Evolutionary conservation across 768 basidiomycete genomes (phyloP).

Genomic region (Mycena latifolia): DNA sequence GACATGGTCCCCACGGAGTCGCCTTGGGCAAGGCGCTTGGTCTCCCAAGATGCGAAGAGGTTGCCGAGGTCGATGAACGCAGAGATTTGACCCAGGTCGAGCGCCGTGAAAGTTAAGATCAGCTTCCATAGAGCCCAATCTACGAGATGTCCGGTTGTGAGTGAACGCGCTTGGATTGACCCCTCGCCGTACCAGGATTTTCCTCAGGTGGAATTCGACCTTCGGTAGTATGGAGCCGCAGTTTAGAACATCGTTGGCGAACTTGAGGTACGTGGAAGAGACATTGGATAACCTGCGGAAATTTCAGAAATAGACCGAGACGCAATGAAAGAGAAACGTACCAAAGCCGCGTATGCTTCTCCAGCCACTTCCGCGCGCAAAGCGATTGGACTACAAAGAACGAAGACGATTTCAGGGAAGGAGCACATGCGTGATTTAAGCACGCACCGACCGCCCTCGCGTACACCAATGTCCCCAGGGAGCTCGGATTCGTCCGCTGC

Average conservation of each 20-base stretch:
- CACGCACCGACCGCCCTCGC: conserved; percentile 27
- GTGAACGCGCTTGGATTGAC: no score
- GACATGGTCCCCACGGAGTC: conserved; percentile 57
- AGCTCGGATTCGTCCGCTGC: conserved; percentile 28
- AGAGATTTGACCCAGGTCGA: conserved; percentile 74
- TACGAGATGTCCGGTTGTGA: conserved; percentile 37
- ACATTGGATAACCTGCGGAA: conserved; percentile 65
- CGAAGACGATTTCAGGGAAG: background rate
- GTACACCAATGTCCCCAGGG: conserved; percentile 4
- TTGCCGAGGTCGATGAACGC: conserved; percentile 68
- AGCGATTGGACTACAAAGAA: conserved; percentile 83
- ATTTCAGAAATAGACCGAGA: background rate
- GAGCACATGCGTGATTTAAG: no score
- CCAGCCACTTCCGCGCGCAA: conserved; percentile 68
- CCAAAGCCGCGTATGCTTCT: conserved; percentile 70
- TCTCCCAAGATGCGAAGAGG: conserved; percentile 59
- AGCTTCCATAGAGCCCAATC: conserved; percentile 67
- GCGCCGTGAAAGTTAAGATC: conserved; percentile 75
- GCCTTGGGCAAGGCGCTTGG: conserved; percentile 51
- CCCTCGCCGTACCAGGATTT: no score
- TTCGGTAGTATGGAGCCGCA: conserved; percentile 47
- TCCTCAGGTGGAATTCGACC: no score
- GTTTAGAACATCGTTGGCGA: conserved; percentile 53
- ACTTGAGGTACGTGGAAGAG: conserved; percentile 82
- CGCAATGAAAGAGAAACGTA: conserved; percentile 43